Base-by-base conservation (phyloP, 768 basidiomycete species). In the Mycena vulgaris region DNA sequence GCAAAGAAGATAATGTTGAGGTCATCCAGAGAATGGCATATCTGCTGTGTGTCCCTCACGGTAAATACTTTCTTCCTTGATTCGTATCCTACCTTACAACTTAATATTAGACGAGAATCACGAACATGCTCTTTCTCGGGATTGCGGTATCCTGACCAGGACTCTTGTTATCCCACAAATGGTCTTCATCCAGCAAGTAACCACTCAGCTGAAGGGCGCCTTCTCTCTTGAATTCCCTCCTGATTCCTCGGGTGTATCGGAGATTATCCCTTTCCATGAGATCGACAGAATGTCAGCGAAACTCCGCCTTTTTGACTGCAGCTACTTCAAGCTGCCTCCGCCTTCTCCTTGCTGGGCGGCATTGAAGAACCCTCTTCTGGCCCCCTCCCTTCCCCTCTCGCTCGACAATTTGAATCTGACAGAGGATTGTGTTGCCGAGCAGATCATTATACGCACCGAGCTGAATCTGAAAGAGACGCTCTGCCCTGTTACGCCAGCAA, bases 171-270 rank as follows among this genome's bases (percentile, higher is more conserved):
- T 30, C 4, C 52, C 63, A 4, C 42, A 53, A n/a, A 64, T 64
- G 63, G n/a, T 64, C 9, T 56, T 27, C 14, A 55, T 64, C 5
- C 1, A 42, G 5, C 63, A 64, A 35, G 39, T 64, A 4, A 64
- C 21, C 13, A 55, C 52, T 0, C 11, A 42, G 7, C 27, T 64
- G 3, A 2, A 19, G 17, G 2, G 25, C 7, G 27, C 7, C 13
- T 55, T 45, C 23, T 25, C 21, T 2, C 21, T 56, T 17, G 40
- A 14, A 2, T 56, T 64, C 37, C 63, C 63, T 30, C 49, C 51
- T 0, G n/a, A 55, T 25, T 3, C 19, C 1, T n/a, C 28, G 5
- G 63, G 39, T 0, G 2, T 8, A 17, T 2, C 23, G 1, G 42
- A 53, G 16, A 1, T 2, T 0, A 64, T 64, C 19, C 39, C 9